Percentiles rank a stretch among this genome's conserved stretches.
These are phyloP conservation scores for Aspergillus pseudoglaucus DNA, from an alignment of 2,329 filamentous ascomycete species.

Conservation along the genomic window DNA sequence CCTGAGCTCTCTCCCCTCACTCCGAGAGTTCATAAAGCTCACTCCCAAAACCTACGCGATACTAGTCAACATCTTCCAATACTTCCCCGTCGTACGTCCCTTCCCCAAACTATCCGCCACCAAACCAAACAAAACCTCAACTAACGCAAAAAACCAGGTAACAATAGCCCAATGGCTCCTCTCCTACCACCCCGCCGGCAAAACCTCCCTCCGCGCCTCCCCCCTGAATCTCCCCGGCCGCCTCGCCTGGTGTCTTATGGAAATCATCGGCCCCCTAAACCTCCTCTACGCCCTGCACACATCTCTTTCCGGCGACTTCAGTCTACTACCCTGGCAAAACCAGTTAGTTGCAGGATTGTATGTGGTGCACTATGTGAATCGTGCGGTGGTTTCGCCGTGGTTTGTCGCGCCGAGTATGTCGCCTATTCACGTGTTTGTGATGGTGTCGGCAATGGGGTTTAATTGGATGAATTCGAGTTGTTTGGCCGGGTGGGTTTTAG, in stretches of 20 bases:
- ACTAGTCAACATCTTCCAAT: constrained; percentile 34
- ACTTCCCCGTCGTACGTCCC: constrained; percentile 36
- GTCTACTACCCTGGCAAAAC: constrained; percentile 27
- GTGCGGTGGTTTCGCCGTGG: constrained; percentile 74
- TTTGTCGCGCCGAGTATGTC: constrained; percentile 84
- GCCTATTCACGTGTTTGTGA: constrained; percentile 69
- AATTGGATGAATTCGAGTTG: constrained; percentile 74
- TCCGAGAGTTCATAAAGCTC: constrained; percentile 30
- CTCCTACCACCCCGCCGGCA: constrained; percentile 86
- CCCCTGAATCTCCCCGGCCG: constrained; percentile 81
- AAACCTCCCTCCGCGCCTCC: constrained; percentile 65
- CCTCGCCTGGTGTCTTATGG: constrained; percentile 83
- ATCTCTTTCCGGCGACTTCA: constrained; percentile 48
- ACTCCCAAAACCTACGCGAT: constrained; percentile 34
- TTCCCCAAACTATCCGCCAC: background rate
- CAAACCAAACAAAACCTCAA: background rate
- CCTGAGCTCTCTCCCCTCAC: constrained; percentile 18
- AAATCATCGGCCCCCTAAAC: constrained; percentile 68
- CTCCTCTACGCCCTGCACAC: constrained; percentile 72
- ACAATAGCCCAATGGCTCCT: constrained; percentile 66
- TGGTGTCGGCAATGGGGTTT: constrained; percentile 59
- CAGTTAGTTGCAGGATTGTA: constrained; percentile 39
- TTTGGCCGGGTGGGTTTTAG: constrained; percentile 73
- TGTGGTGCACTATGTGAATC: constrained; percentile 83
- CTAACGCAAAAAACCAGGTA: constrained; percentile 47